Percentiles rank a stretch among this genome's conserved stretches.
phyloP scores from a whole-genome alignment of 23 red algal genomes.

The Gracilaria vermiculophylla region DNA sequence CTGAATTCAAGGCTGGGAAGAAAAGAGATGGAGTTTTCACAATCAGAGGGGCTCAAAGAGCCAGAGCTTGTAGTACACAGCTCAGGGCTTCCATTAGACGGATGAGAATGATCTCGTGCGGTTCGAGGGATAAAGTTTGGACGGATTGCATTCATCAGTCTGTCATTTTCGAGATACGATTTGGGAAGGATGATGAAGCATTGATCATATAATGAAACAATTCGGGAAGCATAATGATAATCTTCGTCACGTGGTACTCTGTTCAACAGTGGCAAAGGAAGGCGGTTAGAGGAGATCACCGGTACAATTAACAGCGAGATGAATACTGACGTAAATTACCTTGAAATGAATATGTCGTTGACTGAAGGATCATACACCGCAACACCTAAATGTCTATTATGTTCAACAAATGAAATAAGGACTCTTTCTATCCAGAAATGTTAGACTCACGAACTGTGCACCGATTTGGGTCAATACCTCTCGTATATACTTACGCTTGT shows the following conservation, averaged over 20 bases:
- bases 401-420: constrained; percentile 29
- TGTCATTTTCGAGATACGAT: constrained; percentile 2
- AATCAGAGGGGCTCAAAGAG: background rate
- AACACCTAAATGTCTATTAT: constrained; percentile 19
- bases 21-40: constrained; percentile 31
- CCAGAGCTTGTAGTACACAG: background rate
- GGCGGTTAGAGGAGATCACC: background rate
- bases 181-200: constrained; percentile 41
- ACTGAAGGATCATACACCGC: constrained; percentile 25
- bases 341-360: constrained; percentile 49
- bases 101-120: background rate
- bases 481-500: background rate
- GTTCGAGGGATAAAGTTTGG: background rate
- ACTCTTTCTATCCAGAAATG: background rate
- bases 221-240: constrained; percentile 18
- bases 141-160: constrained; percentile 30
- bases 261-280: background rate
- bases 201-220: background rate
- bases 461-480: too few relatives aligned
- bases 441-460: too few relatives aligned
- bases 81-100: background rate
- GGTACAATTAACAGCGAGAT: background rate
- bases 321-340: background rate
- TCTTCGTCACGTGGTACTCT: constrained; percentile 40
- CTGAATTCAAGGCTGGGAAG: constrained; percentile 41